A percentile compares a stretch with the other conserved stretches of the same genome.
Evolutionary conservation across 2,329 filamentous ascomycete genomes (phyloP).

Genomic region (Byssothecium circinans): DNA sequence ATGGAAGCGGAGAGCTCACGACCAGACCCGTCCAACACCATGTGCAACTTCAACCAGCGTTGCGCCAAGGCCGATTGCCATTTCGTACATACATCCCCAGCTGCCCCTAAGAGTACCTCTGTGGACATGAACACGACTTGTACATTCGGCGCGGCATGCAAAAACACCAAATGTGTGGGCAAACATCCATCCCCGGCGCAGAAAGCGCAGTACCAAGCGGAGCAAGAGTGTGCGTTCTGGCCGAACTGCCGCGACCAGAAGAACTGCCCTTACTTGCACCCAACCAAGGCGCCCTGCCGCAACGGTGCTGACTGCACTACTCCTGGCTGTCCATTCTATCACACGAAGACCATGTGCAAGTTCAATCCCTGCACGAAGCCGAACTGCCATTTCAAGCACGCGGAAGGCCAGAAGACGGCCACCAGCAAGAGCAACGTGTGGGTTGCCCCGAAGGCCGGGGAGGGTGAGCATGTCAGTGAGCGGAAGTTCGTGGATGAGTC

Average conservation of each 20-base stretch:
- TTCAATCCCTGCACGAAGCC: constrained; percentile 90
- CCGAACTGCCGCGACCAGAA: constrained; percentile 83
- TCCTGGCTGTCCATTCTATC: constrained; percentile 84
- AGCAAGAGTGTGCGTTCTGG: constrained; percentile 87
- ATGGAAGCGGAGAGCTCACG: constrained; percentile 67
- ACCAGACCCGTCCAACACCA: constrained; percentile 62
- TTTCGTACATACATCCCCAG: constrained; percentile 92
- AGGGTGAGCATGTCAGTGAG: constrained; percentile 74
- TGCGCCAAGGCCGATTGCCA: constrained; percentile 90
- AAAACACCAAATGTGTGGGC: constrained; percentile 90
- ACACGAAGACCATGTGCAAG: constrained; percentile 81
- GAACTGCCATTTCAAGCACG: constrained; percentile 86
- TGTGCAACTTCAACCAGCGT: constrained; percentile 86
- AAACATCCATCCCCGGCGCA: constrained; percentile 90
- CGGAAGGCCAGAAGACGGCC: constrained; percentile 76
- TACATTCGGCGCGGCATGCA: constrained; percentile 86
- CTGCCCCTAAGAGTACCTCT: constrained; percentile 73
- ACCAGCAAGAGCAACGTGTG: constrained; percentile 88
- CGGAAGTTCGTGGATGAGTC: constrained; percentile 80
- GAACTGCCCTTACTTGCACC: constrained; percentile 86
- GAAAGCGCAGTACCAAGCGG: constrained; percentile 74
- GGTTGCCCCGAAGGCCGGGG: constrained; percentile 60
- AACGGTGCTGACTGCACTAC: constrained; percentile 88
- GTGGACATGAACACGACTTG: constrained; percentile 82
- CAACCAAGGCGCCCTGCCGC: constrained; percentile 80